Evolutionary conservation across 805 yeast species (phyloP).

Genomic region (Candida railenensis): DNA sequence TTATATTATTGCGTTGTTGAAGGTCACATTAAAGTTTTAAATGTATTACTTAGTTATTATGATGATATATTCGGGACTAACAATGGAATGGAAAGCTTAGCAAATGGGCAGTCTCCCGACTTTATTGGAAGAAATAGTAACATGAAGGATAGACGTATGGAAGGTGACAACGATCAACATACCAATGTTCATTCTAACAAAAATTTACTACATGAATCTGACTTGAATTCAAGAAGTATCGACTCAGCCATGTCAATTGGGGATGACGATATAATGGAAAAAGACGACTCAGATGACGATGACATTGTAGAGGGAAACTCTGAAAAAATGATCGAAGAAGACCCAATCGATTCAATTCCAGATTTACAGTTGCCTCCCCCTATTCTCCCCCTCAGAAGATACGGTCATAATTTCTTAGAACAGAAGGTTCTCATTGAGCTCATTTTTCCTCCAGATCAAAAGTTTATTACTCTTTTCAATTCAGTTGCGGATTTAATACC

Average conservation of each 20-base stretch:
- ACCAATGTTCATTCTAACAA: not conserved
- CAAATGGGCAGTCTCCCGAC: not conserved
- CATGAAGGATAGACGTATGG: not conserved
- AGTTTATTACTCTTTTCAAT: constrained; percentile 47
- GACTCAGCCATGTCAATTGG: constrained; percentile 24
- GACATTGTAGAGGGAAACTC: constrained; percentile 26
- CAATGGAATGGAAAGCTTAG: not conserved
- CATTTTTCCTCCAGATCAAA: constrained; percentile 49
- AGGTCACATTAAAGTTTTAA: constrained; percentile 82
- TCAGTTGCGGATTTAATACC: constrained; percentile 50
- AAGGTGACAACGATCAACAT: not conserved
- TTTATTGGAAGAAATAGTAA: not conserved
- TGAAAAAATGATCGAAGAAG: constrained; percentile 9
- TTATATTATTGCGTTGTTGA: constrained; percentile 91
- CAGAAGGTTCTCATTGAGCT: constrained; percentile 83
- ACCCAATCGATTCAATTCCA: constrained; percentile 69
- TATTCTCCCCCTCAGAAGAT: constrained; percentile 85
- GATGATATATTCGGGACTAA: constrained; percentile 11
- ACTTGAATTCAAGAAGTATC: not conserved
- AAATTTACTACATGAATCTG: not conserved
- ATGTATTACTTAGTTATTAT: constrained; percentile 54
- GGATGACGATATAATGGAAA: constrained; percentile 20
- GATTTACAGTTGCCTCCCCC: constrained; percentile 95
- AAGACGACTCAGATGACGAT: constrained; percentile 39
- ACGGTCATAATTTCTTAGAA: constrained; percentile 94